Evolutionary conservation across 192 early-diverging fungal genomes (phyloP).

Genomic region (Gaertneriomyces sp.): DNA sequence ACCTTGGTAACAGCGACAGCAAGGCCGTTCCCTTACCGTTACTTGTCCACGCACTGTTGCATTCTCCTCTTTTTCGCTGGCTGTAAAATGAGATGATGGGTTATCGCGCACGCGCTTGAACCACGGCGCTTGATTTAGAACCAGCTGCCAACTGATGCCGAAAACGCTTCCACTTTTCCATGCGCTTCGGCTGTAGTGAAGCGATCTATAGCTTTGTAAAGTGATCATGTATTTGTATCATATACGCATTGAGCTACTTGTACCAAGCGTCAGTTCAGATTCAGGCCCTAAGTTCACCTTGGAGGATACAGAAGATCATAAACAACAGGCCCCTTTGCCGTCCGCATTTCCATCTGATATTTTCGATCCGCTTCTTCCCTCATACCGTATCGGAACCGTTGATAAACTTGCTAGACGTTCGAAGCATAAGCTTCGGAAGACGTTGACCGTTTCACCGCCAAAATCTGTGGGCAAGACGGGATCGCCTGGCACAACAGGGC

Average conservation of each 20-base stretch:
- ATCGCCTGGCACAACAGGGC: too few relatives aligned
- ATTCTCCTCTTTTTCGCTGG: background rate
- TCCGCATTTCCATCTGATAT: slow-evolving; percentile 19
- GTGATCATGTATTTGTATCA: slow-evolving; percentile 18
- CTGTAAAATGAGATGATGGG: background rate
- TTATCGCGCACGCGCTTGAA: background rate
- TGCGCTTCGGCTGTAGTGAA: too few relatives aligned
- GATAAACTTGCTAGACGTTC: background rate
- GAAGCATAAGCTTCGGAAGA: background rate
- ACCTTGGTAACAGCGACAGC: background rate
- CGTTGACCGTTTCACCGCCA: too few relatives aligned
- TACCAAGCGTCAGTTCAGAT: slow-evolving; percentile 3
- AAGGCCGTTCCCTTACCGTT: background rate
- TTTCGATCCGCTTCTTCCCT: slow-evolving; percentile 17
- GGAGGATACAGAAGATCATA: background rate
- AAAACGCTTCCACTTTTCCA: too few relatives aligned
- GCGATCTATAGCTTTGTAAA: too few relatives aligned
- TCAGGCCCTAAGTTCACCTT: background rate
- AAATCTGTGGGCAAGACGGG: too few relatives aligned
- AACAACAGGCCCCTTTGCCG: background rate
- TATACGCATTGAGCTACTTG: slow-evolving; percentile 20
- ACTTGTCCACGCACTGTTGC: background rate
- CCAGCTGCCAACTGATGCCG: too few relatives aligned
- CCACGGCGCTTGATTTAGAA: background rate
- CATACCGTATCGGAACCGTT: slow-evolving; percentile 23